Percentiles rank a stretch among this genome's conserved stretches.
Evolutionary conservation across 139 green algal genomes (phyloP).

Genomic region (Coccomyxa sp.): DNA sequence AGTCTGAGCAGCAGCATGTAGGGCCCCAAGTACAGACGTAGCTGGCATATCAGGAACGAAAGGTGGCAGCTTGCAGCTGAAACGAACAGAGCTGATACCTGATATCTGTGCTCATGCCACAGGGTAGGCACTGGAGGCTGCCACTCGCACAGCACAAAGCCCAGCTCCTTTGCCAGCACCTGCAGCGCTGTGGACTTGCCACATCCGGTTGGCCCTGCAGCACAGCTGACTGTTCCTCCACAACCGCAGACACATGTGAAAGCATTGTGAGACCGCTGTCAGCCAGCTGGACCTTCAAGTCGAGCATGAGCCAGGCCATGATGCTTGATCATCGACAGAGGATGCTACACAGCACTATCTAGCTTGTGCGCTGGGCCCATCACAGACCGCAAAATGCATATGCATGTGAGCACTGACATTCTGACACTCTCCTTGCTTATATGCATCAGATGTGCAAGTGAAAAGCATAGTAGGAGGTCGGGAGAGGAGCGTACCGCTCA

Average conservation of each 20-base stretch:
- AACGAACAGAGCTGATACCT: too few species aligned
- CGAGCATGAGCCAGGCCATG: neutral
- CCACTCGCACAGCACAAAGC: constrained; percentile 70
- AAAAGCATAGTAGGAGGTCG: too few species aligned
- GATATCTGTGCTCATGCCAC: constrained; percentile 61
- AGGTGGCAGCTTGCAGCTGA: too few species aligned
- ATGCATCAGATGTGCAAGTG: too few species aligned
- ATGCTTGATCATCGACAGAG: too few species aligned
- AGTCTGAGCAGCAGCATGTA: too few species aligned
- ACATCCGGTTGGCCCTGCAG: constrained; percentile 60
- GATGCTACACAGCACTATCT: too few species aligned
- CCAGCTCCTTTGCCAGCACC: constrained; percentile 42
- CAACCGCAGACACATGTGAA: neutral
- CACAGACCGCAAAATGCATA: too few species aligned
- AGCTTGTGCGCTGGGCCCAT: too few species aligned
- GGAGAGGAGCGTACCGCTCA: neutral
- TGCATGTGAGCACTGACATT: neutral
- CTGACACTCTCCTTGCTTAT: neutral
- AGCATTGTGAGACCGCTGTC: neutral
- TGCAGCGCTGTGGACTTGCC: constrained; percentile 62
- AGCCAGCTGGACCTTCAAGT: too few species aligned
- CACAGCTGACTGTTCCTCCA: neutral
- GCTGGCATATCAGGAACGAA: too few species aligned
- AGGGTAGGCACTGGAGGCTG: constrained; percentile 44
- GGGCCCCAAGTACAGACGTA: too few species aligned